phyloP scores from a whole-genome alignment of 2,329 filamentous ascomycete species.

The Ophiocordyceps camponoti-saundersi region DNA sequence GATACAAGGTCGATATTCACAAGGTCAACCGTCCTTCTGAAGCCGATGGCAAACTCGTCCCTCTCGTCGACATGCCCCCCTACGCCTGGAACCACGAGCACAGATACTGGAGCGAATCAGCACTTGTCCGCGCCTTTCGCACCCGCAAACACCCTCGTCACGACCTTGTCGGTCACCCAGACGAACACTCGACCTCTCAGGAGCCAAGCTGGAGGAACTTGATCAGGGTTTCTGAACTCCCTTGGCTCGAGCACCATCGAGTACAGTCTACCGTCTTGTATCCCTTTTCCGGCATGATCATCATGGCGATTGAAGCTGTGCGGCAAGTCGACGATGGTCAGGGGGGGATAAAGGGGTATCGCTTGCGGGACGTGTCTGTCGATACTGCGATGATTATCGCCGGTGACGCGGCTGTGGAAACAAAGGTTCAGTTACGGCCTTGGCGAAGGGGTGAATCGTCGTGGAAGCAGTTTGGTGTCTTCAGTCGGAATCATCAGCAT shows the following conservation, averaged over 20 bases:
- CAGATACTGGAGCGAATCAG: constrained; percentile 14
- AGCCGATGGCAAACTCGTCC: constrained; percentile 3
- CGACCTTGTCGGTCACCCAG: not conserved
- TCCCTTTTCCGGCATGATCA: not conserved
- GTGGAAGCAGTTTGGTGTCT: not conserved
- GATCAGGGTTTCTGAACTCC: not conserved
- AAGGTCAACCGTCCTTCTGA: not conserved
- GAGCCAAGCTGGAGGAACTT: not conserved
- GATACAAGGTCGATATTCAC: not conserved
- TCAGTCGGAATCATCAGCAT: not conserved
- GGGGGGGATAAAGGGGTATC: not conserved
- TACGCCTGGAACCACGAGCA: constrained; percentile 19
- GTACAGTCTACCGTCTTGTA: not conserved
- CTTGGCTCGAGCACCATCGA: not conserved
- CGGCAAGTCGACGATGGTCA: not conserved
- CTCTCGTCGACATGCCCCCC: constrained; percentile 13
- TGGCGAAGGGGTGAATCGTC: not conserved
- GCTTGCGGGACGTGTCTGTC: not conserved
- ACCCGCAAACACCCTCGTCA: not conserved
- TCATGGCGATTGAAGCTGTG: not conserved
- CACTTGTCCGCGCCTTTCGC: not conserved
- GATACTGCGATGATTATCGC: not conserved
- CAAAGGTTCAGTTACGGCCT: not conserved
- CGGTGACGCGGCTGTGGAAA: not conserved
- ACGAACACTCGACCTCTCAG: not conserved